Conservation (phyloP, 169 alveolate species). For the Plasmodium vinckei region DNA sequence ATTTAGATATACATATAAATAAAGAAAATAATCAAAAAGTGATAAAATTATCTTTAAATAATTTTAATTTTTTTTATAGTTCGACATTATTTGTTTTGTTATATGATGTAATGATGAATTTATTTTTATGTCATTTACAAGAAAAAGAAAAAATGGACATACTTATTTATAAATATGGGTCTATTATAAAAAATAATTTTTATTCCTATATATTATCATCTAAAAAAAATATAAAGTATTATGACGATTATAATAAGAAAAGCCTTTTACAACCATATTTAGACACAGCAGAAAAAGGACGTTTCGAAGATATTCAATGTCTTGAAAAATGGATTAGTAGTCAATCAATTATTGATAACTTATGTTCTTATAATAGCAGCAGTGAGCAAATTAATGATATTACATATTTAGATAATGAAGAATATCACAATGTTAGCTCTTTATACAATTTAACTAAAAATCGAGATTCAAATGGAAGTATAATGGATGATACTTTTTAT, state of each 20-base stretch:
- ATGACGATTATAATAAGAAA: background rate
- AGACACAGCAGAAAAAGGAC: background rate
- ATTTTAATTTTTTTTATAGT: constrained; percentile 62
- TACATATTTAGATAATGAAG: constrained; percentile 1
- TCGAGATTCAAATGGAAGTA: background rate
- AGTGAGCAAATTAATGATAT: background rate
- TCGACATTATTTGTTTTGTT: constrained; percentile 61
- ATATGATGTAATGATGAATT: constrained; percentile 32
- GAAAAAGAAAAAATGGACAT: constrained; percentile 39
- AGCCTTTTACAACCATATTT: background rate
- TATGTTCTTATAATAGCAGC: constrained; percentile 11
- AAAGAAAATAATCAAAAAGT: constrained; percentile 24
- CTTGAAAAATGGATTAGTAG: constrained; percentile 56
- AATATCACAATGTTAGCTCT: background rate
- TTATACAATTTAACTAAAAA: background rate
- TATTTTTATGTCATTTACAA: constrained; percentile 45
- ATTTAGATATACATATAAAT: constrained; percentile 48
- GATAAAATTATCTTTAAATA: constrained; percentile 32
- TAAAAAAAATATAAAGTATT: background rate
- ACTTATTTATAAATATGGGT: constrained; percentile 1
- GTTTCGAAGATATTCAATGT: background rate
- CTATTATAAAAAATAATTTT: background rate
- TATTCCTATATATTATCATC: background rate
- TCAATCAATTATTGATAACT: constrained; percentile 13
- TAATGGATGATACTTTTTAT: constrained; percentile 46